Evolutionary conservation across 495 filamentous ascomycete species (phyloP).

Genomic region (Podospora fimiseda): DNA sequence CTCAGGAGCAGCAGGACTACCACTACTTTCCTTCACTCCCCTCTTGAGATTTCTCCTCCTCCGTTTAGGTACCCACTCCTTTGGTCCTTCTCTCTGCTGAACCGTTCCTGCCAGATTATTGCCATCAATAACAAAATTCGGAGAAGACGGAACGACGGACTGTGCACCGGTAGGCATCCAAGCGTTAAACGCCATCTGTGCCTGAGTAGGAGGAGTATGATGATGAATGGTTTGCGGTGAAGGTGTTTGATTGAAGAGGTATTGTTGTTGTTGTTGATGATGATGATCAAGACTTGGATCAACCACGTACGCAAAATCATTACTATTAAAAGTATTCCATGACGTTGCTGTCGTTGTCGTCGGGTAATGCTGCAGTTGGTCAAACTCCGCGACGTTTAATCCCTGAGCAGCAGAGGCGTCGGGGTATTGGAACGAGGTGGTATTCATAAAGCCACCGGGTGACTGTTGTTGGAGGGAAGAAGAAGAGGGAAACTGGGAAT

Average conservation of each 20-base stretch:
- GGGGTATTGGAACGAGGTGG: too few species aligned
- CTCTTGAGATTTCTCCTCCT: neutral
- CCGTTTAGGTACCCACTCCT: neutral
- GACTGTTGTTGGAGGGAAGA: too few species aligned
- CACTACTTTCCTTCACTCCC: neutral
- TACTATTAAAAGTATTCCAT: neutral
- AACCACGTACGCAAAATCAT: neutral
- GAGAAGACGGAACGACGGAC: too few species aligned
- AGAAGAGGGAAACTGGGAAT: too few species aligned
- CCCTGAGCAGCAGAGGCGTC: too few species aligned
- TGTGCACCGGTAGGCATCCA: too few species aligned
- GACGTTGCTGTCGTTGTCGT: neutral
- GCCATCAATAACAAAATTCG: too few species aligned
- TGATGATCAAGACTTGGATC: neutral
- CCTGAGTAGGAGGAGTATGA: too few species aligned
- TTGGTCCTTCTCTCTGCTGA: neutral
- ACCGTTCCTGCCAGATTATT: too few species aligned
- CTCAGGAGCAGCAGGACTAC: too few species aligned
- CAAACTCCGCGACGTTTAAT: neutral
- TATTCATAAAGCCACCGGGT: too few species aligned
- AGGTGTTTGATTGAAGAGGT: neutral
- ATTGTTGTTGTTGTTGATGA: neutral
- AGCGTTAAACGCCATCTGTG: neutral
- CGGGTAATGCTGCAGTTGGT: neutral
- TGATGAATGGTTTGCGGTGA: too few species aligned